These are phyloP conservation scores for Apostasia shenzhenica DNA, from an alignment of 106 monocot genomes.

Conservation along the genomic window DNA sequence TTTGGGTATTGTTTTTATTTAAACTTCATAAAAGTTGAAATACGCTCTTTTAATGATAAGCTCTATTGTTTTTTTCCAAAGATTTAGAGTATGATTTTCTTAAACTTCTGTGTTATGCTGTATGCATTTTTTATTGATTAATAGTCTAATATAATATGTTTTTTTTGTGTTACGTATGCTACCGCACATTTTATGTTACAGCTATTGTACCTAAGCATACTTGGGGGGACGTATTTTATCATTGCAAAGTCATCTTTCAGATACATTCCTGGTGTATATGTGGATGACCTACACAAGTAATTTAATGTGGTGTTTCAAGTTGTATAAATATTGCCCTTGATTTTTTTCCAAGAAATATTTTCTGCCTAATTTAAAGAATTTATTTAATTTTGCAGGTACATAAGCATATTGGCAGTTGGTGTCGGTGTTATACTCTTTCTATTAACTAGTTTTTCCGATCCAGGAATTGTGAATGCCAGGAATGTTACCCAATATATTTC, in stretches of 20 bases:
- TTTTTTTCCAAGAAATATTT: background rate
- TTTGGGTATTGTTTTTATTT: too few relatives aligned
- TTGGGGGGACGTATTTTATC: conserved; percentile 65
- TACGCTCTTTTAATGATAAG: too few relatives aligned
- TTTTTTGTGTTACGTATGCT: background rate
- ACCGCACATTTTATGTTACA: conserved; percentile 20
- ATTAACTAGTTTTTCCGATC: conserved; percentile 96
- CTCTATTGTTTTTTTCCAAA: too few relatives aligned
- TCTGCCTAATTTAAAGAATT: conserved; percentile 1
- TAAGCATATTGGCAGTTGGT: conserved; percentile 58
- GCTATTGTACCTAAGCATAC: conserved; percentile 69
- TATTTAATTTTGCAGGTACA: conserved; percentile 48
- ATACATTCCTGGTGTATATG: conserved; percentile 84
- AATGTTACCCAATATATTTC: conserved; percentile 78
- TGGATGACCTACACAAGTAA: conserved; percentile 72
- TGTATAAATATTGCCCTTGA: background rate
- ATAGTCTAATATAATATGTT: background rate
- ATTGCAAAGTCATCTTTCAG: conserved; percentile 73
- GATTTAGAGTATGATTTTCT: too few relatives aligned
- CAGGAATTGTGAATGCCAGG: conserved; percentile 74
- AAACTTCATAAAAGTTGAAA: too few relatives aligned
- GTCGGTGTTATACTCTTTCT: conserved; percentile 68
- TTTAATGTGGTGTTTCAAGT: background rate
- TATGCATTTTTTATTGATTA: too few relatives aligned
- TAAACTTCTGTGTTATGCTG: too few relatives aligned